Evolutionary conservation across 371 early-diverging fungal species (phyloP).

Genomic region (Sporodiniella umbellata): DNA sequence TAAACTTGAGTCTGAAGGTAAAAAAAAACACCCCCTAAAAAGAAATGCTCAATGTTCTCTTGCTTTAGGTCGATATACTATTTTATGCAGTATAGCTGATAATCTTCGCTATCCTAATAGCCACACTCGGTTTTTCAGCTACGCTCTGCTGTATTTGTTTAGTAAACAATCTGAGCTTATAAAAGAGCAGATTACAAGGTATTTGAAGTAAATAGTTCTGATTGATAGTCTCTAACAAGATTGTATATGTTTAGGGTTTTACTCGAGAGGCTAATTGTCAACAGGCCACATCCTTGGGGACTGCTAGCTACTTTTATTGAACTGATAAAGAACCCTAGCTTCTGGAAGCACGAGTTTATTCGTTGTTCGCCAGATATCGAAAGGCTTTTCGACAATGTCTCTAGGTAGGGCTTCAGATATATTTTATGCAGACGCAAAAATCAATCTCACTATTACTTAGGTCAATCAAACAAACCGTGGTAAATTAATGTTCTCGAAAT

Average conservation of each 20-base stretch:
- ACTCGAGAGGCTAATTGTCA: slow-evolving; percentile 92
- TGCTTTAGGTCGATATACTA: slow-evolving; percentile 72
- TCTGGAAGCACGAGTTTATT: slow-evolving; percentile 83
- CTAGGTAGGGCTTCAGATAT: slow-evolving; percentile 50
- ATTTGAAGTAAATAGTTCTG: background rate
- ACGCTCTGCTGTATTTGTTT: slow-evolving; percentile 76
- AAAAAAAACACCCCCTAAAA: background rate
- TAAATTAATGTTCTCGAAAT: background rate
- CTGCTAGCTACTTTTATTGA: slow-evolving; percentile 94
- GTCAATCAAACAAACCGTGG: slow-evolving; percentile 13
- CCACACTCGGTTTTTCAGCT: slow-evolving; percentile 91
- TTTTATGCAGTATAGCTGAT: slow-evolving; percentile 89
- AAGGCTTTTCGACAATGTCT: slow-evolving; percentile 69
- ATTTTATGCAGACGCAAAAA: background rate
- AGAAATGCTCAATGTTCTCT: background rate
- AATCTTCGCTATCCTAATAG: slow-evolving; percentile 95
- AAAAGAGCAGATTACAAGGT: slow-evolving; percentile 89
- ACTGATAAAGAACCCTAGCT: slow-evolving; percentile 86
- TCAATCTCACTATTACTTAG: no score
- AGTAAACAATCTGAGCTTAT: slow-evolving; percentile 70
- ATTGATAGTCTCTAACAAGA: background rate
- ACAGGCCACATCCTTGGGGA: slow-evolving; percentile 98
- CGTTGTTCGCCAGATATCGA: slow-evolving; percentile 73
- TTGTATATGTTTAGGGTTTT: slow-evolving; percentile 59
- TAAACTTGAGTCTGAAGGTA: slow-evolving; percentile 77